Conservation (phyloP, 139 green algal species). For the Microglena sp. region DNA sequence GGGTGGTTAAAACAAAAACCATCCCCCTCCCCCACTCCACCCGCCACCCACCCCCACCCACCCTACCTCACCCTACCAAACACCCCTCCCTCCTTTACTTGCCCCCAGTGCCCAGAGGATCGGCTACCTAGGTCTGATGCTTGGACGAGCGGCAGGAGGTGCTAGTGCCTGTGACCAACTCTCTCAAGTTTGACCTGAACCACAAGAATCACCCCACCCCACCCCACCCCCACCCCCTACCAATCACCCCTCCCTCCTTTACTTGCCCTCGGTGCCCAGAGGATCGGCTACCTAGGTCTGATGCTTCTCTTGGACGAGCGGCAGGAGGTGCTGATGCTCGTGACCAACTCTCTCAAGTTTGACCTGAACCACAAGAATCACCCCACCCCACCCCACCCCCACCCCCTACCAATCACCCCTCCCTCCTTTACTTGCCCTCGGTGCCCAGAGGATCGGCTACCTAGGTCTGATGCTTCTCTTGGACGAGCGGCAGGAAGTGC, state of each 20-base stretch:
- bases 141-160: slow-evolving; percentile 96
- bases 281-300: slow-evolving; percentile 95
- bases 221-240: not conserved
- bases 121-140: slow-evolving; percentile 94
- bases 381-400: too few species aligned
- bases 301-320: slow-evolving; percentile 97
- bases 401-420: not conserved
- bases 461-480: slow-evolving; percentile 95
- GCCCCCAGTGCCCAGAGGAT: slow-evolving; percentile 62
- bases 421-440: too few species aligned
- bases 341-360: slow-evolving; percentile 98
- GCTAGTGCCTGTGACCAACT: slow-evolving; percentile 99
- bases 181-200: slow-evolving; percentile 89
- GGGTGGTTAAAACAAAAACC: too few species aligned
- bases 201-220: slow-evolving; percentile 69
- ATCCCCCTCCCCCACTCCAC: too few species aligned
- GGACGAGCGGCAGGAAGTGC: slow-evolving; percentile 94
- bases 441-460: slow-evolving; percentile 90
- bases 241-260: too few species aligned
- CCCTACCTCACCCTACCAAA: too few species aligned
- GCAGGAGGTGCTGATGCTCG: slow-evolving; percentile 99
- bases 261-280: too few species aligned
- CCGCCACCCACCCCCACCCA: too few species aligned
- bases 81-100: too few species aligned
- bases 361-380: slow-evolving; percentile 77